These are phyloP conservation scores for Mucor plumbeus DNA, from an alignment of 371 early-diverging fungal genomes.

Conservation along the genomic window DNA sequence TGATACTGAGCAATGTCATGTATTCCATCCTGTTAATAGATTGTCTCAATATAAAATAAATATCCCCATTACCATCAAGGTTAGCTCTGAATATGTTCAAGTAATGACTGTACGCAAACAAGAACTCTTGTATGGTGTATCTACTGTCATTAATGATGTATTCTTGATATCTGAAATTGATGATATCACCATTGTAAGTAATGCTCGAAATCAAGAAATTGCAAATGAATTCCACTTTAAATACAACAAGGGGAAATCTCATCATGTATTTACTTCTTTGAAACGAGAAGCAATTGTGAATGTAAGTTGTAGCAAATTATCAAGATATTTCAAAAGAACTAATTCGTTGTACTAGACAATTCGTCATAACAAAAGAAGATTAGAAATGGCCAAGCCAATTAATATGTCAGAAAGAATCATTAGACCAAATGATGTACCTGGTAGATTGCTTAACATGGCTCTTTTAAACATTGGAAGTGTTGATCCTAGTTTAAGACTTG, in stretches of 20 bases:
- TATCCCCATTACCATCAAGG: slow-evolving; percentile 82
- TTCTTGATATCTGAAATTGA: slow-evolving; percentile 86
- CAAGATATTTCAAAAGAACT: background rate
- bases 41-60: slow-evolving; percentile 66
- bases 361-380: slow-evolving; percentile 73
- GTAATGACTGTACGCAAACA: slow-evolving; percentile 72
- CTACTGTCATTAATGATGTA: slow-evolving; percentile 83
- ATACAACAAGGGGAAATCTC: slow-evolving; percentile 70
- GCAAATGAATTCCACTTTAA: slow-evolving; percentile 82
- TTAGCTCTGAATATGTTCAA: slow-evolving; percentile 83
- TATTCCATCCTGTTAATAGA: slow-evolving; percentile 70
- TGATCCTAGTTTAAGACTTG: slow-evolving; percentile 79
- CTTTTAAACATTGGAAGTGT: slow-evolving; percentile 85
- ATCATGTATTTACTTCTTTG: slow-evolving; percentile 76
- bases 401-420: slow-evolving; percentile 74
- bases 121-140: slow-evolving; percentile 73
- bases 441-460: slow-evolving; percentile 91
- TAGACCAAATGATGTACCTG: slow-evolving; percentile 91
- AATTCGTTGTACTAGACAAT: slow-evolving; percentile 57
- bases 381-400: slow-evolving; percentile 70
- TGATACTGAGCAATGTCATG: slow-evolving; percentile 71
- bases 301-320: slow-evolving; percentile 25
- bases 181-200: slow-evolving; percentile 65
- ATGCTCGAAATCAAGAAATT: slow-evolving; percentile 56
- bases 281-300: slow-evolving; percentile 79